These are phyloP conservation scores for Apiotrichum siamense DNA, from an alignment of 1,284 basidiomycete species.

Conservation along the genomic window DNA sequence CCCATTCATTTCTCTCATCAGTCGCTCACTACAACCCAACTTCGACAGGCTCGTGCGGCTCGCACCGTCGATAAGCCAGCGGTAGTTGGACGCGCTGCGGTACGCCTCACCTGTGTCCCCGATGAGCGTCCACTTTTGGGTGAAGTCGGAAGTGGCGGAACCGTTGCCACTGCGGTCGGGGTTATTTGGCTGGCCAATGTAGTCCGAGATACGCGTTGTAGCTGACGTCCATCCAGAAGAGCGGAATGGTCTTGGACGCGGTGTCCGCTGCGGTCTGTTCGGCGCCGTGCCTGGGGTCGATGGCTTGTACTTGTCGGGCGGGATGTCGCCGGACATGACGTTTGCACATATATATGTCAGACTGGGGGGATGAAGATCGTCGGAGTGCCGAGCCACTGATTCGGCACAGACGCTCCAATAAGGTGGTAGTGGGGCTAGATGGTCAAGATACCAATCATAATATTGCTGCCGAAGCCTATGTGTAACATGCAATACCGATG, in stretches of 20 bases:
- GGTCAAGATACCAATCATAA: no score
- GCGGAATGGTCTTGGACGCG: background rate
- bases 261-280: slow-evolving; percentile 1
- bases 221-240: slow-evolving; percentile 10
- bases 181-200: slow-evolving; percentile 4
- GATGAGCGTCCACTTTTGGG: slow-evolving; percentile 51
- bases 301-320: background rate
- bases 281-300: background rate
- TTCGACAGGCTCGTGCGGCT: background rate
- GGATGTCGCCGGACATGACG: background rate
- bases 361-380: no score
- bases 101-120: slow-evolving; percentile 90
- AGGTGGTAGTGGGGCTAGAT: no score
- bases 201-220: slow-evolving; percentile 7
- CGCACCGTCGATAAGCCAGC: slow-evolving; percentile 5
- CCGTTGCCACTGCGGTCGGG: background rate
- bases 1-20: no score
- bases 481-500: no score
- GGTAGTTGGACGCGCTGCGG: slow-evolving; percentile 52
- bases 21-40: no score
- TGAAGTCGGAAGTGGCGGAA: slow-evolving; percentile 7
- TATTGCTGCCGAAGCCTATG: no score
- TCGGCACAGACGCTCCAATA: no score
- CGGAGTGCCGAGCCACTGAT: no score
- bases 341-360: no score